Percentiles rank a stretch among this genome's conserved stretches.
These are phyloP conservation scores for Borealophlyctis nickersoniae DNA, from an alignment of 192 early-diverging fungal genomes.

Conservation along the genomic window DNA sequence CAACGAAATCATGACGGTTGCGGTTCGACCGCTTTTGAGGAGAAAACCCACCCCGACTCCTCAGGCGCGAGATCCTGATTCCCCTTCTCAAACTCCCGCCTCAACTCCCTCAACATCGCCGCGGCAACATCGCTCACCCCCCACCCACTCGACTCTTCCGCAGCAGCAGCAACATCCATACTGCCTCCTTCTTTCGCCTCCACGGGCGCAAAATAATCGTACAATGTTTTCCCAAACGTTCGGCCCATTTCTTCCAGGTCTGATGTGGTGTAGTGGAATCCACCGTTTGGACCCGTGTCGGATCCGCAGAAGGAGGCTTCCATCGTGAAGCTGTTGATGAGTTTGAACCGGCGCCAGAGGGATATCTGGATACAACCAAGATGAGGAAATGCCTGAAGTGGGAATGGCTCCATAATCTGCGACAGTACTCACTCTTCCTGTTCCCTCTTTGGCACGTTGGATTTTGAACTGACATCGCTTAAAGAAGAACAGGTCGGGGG, in stretches of 20 bases:
- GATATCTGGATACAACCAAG: too few relatives aligned
- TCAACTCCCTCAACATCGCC: slow-evolving; percentile 2
- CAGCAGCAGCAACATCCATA: background rate
- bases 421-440: slow-evolving; percentile 23
- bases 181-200: slow-evolving; percentile 8
- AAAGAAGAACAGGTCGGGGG: slow-evolving; percentile 31
- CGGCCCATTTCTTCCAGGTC: slow-evolving; percentile 36
- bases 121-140: background rate
- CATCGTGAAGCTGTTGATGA: slow-evolving; percentile 42
- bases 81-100: slow-evolving; percentile 8
- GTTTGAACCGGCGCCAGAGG: slow-evolving; percentile 20
- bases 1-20: slow-evolving; percentile 10
- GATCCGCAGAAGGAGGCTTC: slow-evolving; percentile 41
- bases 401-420: background rate
- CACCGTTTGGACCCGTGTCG: slow-evolving; percentile 6
- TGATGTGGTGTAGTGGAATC: slow-evolving; percentile 24
- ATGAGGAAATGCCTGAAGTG: too few relatives aligned
- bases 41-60: background rate
- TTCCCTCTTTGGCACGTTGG: slow-evolving; percentile 35
- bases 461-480: slow-evolving; percentile 37
- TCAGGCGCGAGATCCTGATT: slow-evolving; percentile 8
- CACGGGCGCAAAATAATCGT: slow-evolving; percentile 22
- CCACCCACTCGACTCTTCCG: background rate
- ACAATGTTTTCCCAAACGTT: slow-evolving; percentile 22
- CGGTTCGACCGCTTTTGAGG: background rate